Evolutionary conservation across 345 rosid genomes (phyloP), one percentile per base, ranked within the genome.

Genomic region (Populus deltoides): DNA sequence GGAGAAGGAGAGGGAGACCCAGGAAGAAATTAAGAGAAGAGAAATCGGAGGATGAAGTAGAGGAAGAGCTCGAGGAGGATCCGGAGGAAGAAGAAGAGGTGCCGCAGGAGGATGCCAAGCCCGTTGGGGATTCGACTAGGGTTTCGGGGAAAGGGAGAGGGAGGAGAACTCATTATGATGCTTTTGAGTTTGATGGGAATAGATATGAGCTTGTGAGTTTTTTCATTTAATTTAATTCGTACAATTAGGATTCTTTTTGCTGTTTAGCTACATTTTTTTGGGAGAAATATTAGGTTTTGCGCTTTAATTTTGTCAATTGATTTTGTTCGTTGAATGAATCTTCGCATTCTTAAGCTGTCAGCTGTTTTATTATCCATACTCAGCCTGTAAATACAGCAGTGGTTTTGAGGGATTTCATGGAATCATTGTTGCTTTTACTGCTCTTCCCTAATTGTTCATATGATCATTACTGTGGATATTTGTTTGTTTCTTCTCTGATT

Each of bases 141-240:
- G 45, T 86, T 81, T 86, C 97, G 15, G 93, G 96, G 16, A 92
- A 92, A 79, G 99, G 99, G 22, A 91, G 88, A 77, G 89, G 88
- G 24, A 81, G 84, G 83, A 81, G 89, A 86, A 88, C 80, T 31
- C 94, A 97, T 61, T 94, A 73, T 66, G 76, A 67, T 43, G 89
- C 89, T 2, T 97, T 92, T 66, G 98, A 94, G 80, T 94, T 82
- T 36, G 97, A 92, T 67, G 96, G 94, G 6, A 90, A 85, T 66
- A 87, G 73, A 47, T 97, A 89, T 76, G 94, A 92, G 16, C 91
- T 94, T 59, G 99, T 57, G 8, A 35, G 2, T 33, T 36, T 43
- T 24, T 24, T 49, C 16, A 57, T 36, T 38, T 35, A 4, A 33
- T 57, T 55, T 43, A 1, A 49, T 6, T 22, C 0, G 35, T 27